Conservation (phyloP, 306 rosid genomes). For the Prunus armeniaca region DNA sequence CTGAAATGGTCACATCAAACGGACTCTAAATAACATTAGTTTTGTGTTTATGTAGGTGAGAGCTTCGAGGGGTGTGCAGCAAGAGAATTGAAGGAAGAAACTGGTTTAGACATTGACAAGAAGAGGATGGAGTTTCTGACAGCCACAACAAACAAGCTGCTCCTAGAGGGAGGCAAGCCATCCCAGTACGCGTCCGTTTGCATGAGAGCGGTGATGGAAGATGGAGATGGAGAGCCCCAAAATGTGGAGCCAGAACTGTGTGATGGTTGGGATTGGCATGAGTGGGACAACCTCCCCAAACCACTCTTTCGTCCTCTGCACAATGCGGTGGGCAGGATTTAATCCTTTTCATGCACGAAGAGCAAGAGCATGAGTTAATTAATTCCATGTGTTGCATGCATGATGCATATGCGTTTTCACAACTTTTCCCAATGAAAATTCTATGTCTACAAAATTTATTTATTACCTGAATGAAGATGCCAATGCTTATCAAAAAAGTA, state of each 20-base stretch:
- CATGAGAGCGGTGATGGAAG: slow-evolving; percentile 40
- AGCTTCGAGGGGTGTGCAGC: slow-evolving; percentile 65
- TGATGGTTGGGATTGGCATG: slow-evolving; percentile 80
- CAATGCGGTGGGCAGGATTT: slow-evolving; percentile 47
- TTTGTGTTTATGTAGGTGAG: slow-evolving; percentile 43
- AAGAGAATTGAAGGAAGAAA: slow-evolving; percentile 74
- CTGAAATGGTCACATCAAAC: too few relatives aligned
- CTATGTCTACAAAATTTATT: too few relatives aligned
- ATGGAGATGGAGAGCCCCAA: slow-evolving; percentile 34
- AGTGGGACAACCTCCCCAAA: slow-evolving; percentile 51
- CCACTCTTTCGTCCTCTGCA: slow-evolving; percentile 66
- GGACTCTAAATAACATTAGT: too few relatives aligned
- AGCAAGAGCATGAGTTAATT: too few relatives aligned
- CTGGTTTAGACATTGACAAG: slow-evolving; percentile 39
- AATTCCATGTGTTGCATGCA: too few relatives aligned
- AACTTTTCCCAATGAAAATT: too few relatives aligned
- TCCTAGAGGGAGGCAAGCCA: slow-evolving; percentile 36
- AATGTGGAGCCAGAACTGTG: slow-evolving; percentile 69
- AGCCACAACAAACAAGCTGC: slow-evolving; percentile 41
- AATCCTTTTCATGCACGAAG: slow-evolving; percentile 42
- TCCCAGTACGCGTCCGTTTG: slow-evolving; percentile 53
- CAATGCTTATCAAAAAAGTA: too few relatives aligned
- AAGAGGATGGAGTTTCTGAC: slow-evolving; percentile 34
- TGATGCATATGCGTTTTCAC: too few relatives aligned
- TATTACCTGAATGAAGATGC: too few relatives aligned